These are phyloP conservation scores for Gentiana straminea DNA, from an alignment of 257 asterid genomes.

Conservation along the genomic window DNA sequence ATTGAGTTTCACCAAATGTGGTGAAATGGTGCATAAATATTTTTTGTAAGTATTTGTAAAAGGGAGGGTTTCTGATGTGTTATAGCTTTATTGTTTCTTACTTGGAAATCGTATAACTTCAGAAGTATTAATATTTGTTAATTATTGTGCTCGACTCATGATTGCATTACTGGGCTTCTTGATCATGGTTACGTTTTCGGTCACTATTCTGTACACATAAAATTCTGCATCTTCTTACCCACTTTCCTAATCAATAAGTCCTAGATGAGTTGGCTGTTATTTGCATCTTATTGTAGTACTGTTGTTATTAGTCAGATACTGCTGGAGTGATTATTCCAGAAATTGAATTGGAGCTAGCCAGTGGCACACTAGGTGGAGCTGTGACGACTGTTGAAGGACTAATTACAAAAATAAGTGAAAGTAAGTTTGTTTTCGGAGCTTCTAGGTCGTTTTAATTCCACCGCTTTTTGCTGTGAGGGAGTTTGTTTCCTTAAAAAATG, in stretches of 20 bases:
- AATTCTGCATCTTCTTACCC: background rate
- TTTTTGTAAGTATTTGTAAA: no score
- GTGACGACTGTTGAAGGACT: constrained; percentile 95
- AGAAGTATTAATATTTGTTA: no score
- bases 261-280: background rate
- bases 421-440: constrained; percentile 29
- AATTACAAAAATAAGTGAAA: constrained; percentile 72
- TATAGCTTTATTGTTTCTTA: no score
- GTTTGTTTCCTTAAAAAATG: no score
- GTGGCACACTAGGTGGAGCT: constrained; percentile 92
- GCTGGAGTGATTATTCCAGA: constrained; percentile 79
- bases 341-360: constrained; percentile 70
- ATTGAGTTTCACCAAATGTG: no score
- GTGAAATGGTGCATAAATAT: no score
- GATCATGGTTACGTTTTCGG: no score
- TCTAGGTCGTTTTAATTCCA: background rate
- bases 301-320: constrained; percentile 62
- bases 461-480: no score
- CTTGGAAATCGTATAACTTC: no score
- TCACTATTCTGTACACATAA: background rate
- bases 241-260: background rate
- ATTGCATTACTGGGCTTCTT: no score
- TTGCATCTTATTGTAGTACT: constrained; percentile 13
- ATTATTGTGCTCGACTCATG: no score
- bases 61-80: no score